Evolutionary conservation across 768 basidiomycete genomes (phyloP).

Genomic region (Lactarius tabidus): DNA sequence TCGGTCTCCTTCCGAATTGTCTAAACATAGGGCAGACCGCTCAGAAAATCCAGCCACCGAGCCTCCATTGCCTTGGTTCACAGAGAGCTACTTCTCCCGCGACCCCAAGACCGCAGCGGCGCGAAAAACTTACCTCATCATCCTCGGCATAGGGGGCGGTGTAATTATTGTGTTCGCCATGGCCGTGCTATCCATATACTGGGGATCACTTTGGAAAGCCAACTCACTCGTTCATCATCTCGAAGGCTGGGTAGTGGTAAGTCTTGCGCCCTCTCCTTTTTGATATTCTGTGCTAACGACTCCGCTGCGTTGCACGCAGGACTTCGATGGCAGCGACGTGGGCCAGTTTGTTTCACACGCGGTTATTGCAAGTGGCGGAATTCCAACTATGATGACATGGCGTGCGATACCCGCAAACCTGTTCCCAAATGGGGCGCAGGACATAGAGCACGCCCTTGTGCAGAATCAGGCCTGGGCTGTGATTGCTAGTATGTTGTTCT

Average conservation of each 20-base stretch:
- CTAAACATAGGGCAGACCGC: background rate
- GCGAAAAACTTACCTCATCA: slow-evolving; percentile 41
- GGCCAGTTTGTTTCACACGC: slow-evolving; percentile 44
- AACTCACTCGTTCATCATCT: slow-evolving; percentile 39
- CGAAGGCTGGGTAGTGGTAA: slow-evolving; percentile 55
- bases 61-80: slow-evolving; percentile 20
- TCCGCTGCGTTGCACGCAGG: no score
- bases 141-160: slow-evolving; percentile 36
- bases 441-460: slow-evolving; percentile 43
- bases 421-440: slow-evolving; percentile 44
- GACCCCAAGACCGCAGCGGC: slow-evolving; percentile 28
- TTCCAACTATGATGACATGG: slow-evolving; percentile 44
- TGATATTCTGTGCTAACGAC: background rate
- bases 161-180: slow-evolving; percentile 41
- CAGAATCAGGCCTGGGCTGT: slow-evolving; percentile 54
- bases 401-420: slow-evolving; percentile 36
- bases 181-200: slow-evolving; percentile 52
- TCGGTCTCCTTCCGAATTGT: background rate
- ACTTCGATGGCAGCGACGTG: slow-evolving; percentile 55
- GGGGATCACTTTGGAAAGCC: slow-evolving; percentile 52
- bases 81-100: slow-evolving; percentile 23
- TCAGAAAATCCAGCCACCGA: background rate
- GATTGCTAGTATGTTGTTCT: slow-evolving; percentile 41
- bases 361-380: slow-evolving; percentile 32
- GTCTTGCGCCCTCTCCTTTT: slow-evolving; percentile 26